Percentiles rank a stretch among this genome's conserved stretches.
Evolutionary conservation across 2,329 filamentous ascomycete genomes (phyloP).

Genomic region (Coniella vitis): DNA sequence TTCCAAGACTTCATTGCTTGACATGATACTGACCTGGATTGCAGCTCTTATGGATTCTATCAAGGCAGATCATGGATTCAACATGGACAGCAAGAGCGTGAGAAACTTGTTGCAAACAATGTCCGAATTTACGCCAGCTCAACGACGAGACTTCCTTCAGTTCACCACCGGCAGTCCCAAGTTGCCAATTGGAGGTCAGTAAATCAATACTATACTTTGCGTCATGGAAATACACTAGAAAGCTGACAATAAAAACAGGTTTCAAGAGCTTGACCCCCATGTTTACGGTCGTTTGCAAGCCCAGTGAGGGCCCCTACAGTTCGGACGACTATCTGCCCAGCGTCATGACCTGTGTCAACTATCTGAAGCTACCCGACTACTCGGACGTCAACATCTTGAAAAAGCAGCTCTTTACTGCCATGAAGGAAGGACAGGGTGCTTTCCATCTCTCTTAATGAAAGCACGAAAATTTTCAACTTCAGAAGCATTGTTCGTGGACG

Average conservation of each 20-base stretch:
- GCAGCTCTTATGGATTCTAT: conserved; percentile 92
- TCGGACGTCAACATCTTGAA: conserved; percentile 69
- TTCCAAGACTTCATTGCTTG: neutral
- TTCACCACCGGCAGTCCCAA: conserved; percentile 98
- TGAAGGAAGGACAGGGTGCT: conserved; percentile 91
- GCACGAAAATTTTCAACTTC: neutral
- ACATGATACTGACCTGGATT: conserved; percentile 21
- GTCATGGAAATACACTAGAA: neutral
- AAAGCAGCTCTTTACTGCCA: conserved; percentile 74
- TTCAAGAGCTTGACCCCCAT: conserved; percentile 97
- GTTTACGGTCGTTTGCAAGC: conserved; percentile 98
- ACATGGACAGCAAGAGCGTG: conserved; percentile 95
- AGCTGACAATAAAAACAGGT: conserved; percentile 52
- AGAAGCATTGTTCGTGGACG: neutral
- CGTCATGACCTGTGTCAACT: conserved; percentile 99
- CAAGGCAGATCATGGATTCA: conserved; percentile 97
- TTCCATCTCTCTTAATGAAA: conserved; percentile 78
- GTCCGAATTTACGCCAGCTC: conserved; percentile 70
- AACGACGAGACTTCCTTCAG: conserved; percentile 90
- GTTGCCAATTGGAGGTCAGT: conserved; percentile 90
- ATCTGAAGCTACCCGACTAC: conserved; percentile 95
- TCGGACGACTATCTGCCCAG: conserved; percentile 98
- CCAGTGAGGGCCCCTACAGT: conserved; percentile 87
- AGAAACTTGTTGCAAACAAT: conserved; percentile 89
- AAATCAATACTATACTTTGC: neutral